Evolutionary conservation across 2,329 filamentous ascomycete species (phyloP).

Genomic region (Ophiostoma australiae): DNA sequence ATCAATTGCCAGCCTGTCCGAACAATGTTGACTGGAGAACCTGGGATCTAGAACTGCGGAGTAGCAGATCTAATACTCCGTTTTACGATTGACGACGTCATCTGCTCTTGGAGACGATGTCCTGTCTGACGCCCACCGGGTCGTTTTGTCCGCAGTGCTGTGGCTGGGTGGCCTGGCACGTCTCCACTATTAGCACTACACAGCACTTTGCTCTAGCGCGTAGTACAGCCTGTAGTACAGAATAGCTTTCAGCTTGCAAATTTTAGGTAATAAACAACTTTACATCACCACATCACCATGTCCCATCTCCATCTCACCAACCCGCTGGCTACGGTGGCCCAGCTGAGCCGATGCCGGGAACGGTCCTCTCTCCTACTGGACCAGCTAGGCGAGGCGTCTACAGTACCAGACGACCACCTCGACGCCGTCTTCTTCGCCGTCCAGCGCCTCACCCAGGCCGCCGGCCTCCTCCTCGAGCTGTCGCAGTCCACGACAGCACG

Average conservation of each 20-base stretch:
- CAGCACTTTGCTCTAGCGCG: not conserved
- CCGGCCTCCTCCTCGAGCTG: constrained; percentile 74
- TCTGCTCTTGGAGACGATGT: constrained; percentile 1
- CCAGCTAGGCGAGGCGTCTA: not conserved
- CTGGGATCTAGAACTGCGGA: not conserved
- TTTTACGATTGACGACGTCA: not conserved
- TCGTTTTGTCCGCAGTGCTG: not conserved
- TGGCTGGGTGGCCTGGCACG: not conserved
- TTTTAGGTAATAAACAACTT: not conserved
- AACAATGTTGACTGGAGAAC: not conserved
- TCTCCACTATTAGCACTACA: not conserved
- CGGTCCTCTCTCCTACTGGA: constrained; percentile 43
- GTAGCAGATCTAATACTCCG: not conserved
- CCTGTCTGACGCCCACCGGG: not conserved
- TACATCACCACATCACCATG: constrained; percentile 39
- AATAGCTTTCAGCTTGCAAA: not conserved
- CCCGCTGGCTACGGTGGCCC: constrained; percentile 65
- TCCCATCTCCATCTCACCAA: constrained; percentile 64
- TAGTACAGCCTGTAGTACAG: not conserved
- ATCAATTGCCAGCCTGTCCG: not conserved
- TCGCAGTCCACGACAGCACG: constrained; percentile 82
- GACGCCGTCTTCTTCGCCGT: constrained; percentile 67
- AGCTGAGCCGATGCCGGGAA: constrained; percentile 56
- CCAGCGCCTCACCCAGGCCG: constrained; percentile 69
- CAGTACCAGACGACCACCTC: constrained; percentile 63